Evolutionary conservation across 495 filamentous ascomycete genomes (phyloP), one percentile per base, ranked within the genome.

Genomic region (Staphylotrichum longicolle): DNA sequence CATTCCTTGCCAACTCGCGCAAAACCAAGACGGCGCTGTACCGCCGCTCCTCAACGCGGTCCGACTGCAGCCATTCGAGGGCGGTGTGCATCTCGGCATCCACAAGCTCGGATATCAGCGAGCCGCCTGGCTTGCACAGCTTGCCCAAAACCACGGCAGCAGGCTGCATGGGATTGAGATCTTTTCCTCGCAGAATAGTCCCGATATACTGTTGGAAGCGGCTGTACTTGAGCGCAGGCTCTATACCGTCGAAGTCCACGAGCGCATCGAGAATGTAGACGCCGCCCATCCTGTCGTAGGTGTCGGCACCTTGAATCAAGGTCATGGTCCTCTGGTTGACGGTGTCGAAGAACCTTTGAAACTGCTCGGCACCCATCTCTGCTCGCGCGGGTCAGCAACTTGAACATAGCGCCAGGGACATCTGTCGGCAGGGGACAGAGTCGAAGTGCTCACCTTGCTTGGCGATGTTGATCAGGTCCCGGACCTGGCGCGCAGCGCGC

Each of bases 81-180:
- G 94, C 93, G 8, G 90, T 89, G 69, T 96, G 92, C 46, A 98
- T 91, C 71, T 99, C 95, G 61, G 91, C 90, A 66, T 99, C 94
- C 45, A 99, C 95, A 46, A 99, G 78, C 75, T 98, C 95, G 2
- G 94, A 94, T 42, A 95, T 96, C 55, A 99, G 80, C 42, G 94
- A 92, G 48, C 94, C 94, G 48, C 94, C 95, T 3, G 94, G 95
- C 63, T 87, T 86, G 61, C 93, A 95, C 51, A 99, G 82, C 66
- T 88, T 88, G 39, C 94, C 95, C 30, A 99, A 79, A 10, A 91
- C 92, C 65, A 87, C 83, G 48, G 94, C 91, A 12, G 94, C 95
- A 42, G 87, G 84, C 34, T 94, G 82, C 85, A 99, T 90, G 12
- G 93, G 90, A 37, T 82, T 83, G 60, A 86, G 89, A 62, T 98